Conservation (phyloP, 306 rosid species). For the Corylus avellana region DNA sequence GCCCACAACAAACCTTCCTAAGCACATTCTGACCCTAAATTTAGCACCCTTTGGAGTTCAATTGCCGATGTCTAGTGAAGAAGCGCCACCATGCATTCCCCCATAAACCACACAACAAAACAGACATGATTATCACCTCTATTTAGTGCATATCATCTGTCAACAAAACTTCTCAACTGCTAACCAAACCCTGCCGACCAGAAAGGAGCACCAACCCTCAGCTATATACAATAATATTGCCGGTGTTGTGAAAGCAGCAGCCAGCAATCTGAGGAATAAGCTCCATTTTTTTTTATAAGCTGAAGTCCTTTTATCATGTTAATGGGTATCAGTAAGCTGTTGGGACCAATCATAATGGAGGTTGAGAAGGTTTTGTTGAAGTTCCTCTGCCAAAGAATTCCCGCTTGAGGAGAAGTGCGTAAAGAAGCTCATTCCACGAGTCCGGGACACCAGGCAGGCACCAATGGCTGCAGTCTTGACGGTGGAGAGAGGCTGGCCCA, state of each 20-base stretch:
- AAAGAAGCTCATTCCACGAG: slow-evolving; percentile 86
- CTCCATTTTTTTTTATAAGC: slow-evolving; percentile 12
- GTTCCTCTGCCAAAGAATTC: slow-evolving; percentile 25
- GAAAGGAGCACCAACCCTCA: slow-evolving; percentile 24
- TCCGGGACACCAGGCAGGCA: slow-evolving; percentile 96
- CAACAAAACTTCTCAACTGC: neutral
- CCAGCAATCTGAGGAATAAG: neutral
- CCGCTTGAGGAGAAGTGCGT: slow-evolving; percentile 62
- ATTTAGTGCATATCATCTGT: neutral
- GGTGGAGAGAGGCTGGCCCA: slow-evolving; percentile 55
- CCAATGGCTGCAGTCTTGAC: slow-evolving; percentile 97
- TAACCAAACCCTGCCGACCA: neutral
- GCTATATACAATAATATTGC: slow-evolving; percentile 8
- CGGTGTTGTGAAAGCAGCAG: slow-evolving; percentile 10
- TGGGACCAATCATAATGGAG: slow-evolving; percentile 20
- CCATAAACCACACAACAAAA: neutral
- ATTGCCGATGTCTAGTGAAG: slow-evolving; percentile 11
- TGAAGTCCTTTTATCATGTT: neutral
- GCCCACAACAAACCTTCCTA: slow-evolving; percentile 11
- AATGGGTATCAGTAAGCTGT: slow-evolving; percentile 15
- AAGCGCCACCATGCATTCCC: neutral
- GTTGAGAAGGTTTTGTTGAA: slow-evolving; percentile 31
- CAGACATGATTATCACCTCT: neutral
- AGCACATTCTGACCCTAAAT: slow-evolving; percentile 27
- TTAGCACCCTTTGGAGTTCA: slow-evolving; percentile 19